Base-by-base conservation (phyloP, 129 eudicot genomes). In the Escallonia herrerae region DNA sequence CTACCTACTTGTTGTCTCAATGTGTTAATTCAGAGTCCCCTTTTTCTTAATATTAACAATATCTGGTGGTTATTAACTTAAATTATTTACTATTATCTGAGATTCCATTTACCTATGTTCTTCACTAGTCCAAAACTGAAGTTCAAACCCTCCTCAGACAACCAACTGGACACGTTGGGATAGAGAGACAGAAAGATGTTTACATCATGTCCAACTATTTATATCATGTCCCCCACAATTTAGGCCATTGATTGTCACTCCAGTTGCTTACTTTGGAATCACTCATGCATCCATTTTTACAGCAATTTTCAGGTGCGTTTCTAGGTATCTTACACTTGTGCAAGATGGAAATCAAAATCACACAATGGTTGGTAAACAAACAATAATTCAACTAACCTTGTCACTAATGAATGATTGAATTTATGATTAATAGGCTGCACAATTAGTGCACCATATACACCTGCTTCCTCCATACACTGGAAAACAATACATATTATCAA, bases 381-480 rank as follows among this genome's bases (percentile, higher is more conserved):
- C 13, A 73, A 11, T 15, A 8, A 6, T 45, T 40, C 12, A 55
- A 68, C 76, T 40, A 69, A 83, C 97, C 91, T 86, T 60, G 97
- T 77, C 41, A 90, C 95, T 48, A 81, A 82, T 52, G 97, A 90
- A 82, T 90, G 97, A 81, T 86, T 95, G 65, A 84, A 90, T 65
- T 81, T 90, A 66, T 86, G 95, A 74, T 90, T 90, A 58, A 90
- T 86, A 60, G 97, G 97, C 74, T 90, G 97, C 78, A 90, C 97
- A 22, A 86, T 86, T 15, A 90, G 66, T 7, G 97, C 95, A 77
- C 91, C 91, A 74, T 90, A 85, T 60, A 90, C 97, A 54, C 77
- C 87, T 64, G 95, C 95, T 14, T 86, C 86, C 40, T 43, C 80
- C 97, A 86, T 90, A 70, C 91, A 78, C 97, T 89, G 78, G n/a